A percentile compares a stretch with the other conserved stretches of the same genome.
Conservation (phyloP, 1,284 basidiomycete species). For the Phylloporus gajari region DNA sequence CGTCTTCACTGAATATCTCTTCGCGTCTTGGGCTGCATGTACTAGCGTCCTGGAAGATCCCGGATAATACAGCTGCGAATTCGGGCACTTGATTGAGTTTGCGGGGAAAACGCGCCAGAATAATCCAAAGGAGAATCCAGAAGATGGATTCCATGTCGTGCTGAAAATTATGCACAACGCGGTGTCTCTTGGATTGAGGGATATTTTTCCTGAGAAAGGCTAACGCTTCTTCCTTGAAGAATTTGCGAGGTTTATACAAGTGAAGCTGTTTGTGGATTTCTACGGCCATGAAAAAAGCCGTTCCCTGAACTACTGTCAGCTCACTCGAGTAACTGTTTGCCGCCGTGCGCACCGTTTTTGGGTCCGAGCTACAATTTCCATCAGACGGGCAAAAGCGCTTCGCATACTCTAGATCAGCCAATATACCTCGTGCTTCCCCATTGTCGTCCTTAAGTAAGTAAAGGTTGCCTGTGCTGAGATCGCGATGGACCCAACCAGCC, state of each 20-base stretch:
- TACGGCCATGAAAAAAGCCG: not conserved
- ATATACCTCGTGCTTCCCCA: not conserved
- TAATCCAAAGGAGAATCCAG: constrained; percentile 5
- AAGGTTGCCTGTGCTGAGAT: not conserved
- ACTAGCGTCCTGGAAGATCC: not conserved
- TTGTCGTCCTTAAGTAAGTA: not conserved
- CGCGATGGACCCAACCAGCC: not conserved
- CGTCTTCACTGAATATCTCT: not conserved
- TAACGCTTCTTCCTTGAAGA: not conserved
- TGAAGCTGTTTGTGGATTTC: not conserved
- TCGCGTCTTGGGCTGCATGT: not conserved
- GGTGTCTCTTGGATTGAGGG: not conserved
- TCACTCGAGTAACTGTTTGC: not conserved
- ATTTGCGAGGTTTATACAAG: not conserved
- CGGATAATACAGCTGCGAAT: not conserved
- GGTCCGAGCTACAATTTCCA: not conserved
- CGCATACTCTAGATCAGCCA: not conserved
- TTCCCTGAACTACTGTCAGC: not conserved
- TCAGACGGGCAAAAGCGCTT: not conserved
- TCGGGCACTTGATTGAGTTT: not conserved
- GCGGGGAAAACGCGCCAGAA: not conserved
- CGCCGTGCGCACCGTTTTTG: not conserved
- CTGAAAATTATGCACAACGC: not conserved
- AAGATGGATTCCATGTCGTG: constrained; percentile 4
- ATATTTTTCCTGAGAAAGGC: not conserved